Percentiles rank a stretch among this genome's conserved stretches.
phyloP scores from a whole-genome alignment of 345 rosid species.

The Bruguiera sexangula region DNA sequence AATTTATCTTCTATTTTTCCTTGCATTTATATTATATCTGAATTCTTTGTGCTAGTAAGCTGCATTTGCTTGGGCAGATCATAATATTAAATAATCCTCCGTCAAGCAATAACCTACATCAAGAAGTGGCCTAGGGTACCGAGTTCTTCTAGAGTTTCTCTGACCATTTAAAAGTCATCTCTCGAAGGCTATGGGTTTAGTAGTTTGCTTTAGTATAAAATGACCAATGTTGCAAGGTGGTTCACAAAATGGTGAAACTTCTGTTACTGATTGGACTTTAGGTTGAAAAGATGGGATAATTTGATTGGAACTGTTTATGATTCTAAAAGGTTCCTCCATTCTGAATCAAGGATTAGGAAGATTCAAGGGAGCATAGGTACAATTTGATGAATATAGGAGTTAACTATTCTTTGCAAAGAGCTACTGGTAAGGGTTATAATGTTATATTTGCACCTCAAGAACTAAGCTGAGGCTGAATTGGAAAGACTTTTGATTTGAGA shows the following conservation, averaged over 20 bases:
- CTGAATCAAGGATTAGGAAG: neutral
- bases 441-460: neutral
- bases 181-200: neutral
- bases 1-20: slow-evolving; percentile 1
- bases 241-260: neutral
- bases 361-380: neutral
- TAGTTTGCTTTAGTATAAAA: slow-evolving; percentile 1
- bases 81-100: no score
- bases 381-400: neutral
- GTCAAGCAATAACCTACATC: no score
- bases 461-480: neutral
- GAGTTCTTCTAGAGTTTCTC: no score
- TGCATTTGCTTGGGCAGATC: neutral
- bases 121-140: no score
- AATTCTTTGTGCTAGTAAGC: neutral
- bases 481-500: neutral
- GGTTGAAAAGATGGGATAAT: neutral
- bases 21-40: neutral
- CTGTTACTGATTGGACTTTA: neutral
- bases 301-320: neutral
- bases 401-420: neutral
- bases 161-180: no score
- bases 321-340: neutral
- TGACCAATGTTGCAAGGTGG: neutral
- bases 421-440: neutral